These are phyloP conservation scores for Chlorella vulgaris DNA, from an alignment of 139 green algal species.

Conservation along the genomic window DNA sequence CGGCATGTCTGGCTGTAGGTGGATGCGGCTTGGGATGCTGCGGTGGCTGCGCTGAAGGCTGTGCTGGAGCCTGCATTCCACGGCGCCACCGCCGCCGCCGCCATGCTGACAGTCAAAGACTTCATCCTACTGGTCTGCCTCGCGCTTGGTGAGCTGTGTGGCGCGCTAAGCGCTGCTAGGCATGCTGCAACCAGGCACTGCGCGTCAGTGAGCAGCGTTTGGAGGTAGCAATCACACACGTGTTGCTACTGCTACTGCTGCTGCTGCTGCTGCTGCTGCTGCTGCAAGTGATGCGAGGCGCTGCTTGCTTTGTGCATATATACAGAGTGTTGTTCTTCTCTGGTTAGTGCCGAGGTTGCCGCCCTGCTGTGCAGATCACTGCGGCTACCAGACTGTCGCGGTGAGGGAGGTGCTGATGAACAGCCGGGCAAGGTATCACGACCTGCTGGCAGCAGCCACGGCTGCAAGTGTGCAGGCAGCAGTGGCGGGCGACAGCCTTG, in stretches of 20 bases:
- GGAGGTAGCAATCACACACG: too few species aligned
- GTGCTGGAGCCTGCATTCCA: slow-evolving; percentile 61
- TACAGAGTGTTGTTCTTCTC: too few species aligned
- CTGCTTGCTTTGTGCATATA: too few species aligned
- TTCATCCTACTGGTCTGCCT: slow-evolving; percentile 76
- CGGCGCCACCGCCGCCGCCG: slow-evolving; percentile 29
- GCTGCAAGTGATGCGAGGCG: too few species aligned
- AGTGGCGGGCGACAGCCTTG: neutral
- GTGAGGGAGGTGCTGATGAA: slow-evolving; percentile 50
- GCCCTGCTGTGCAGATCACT: slow-evolving; percentile 39
- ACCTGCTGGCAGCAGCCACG: slow-evolving; percentile 50
- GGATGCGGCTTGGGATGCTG: slow-evolving; percentile 58
- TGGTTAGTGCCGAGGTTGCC: too few species aligned
- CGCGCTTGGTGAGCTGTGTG: slow-evolving; percentile 54
- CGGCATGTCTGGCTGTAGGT: too few species aligned
- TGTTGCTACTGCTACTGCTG: too few species aligned
- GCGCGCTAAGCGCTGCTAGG: neutral
- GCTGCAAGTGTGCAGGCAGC: slow-evolving; percentile 16
- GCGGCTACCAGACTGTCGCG: slow-evolving; percentile 46
- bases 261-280: neutral
- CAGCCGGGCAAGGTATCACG: slow-evolving; percentile 51
- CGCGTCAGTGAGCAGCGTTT: too few species aligned
- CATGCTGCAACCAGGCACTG: too few species aligned
- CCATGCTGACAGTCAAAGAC: slow-evolving; percentile 70
- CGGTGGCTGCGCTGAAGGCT: slow-evolving; percentile 52